Conservation (phyloP, 2,329 filamentous ascomycete genomes). For the Metarhizium humberi region DNA sequence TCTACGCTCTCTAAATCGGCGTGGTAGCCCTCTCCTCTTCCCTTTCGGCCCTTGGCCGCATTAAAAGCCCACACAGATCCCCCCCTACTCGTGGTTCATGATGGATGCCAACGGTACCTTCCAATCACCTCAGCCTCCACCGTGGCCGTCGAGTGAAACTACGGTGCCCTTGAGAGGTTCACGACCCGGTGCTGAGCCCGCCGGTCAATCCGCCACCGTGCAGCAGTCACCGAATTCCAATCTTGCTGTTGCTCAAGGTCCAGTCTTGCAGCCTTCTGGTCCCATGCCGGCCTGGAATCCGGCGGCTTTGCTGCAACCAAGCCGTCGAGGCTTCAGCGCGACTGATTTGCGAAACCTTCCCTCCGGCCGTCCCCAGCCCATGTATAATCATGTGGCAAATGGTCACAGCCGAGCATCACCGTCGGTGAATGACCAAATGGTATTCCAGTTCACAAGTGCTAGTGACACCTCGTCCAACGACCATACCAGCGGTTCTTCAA, state of each 20-base stretch:
- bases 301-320: constrained; percentile 29
- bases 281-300: constrained; percentile 30
- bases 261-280: constrained; percentile 16
- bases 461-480: constrained; percentile 23
- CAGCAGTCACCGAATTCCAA: constrained; percentile 2
- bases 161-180: constrained; percentile 5
- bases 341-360: constrained; percentile 17
- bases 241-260: constrained; percentile 14
- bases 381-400: background rate
- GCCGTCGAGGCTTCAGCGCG: constrained; percentile 19
- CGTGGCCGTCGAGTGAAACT: constrained; percentile 8
- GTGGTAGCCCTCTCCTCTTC: constrained; percentile 2
- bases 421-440: constrained; percentile 17
- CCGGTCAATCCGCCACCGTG: background rate
- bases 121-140: constrained; percentile 1
- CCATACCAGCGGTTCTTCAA: constrained; percentile 24
- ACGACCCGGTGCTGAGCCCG: constrained; percentile 1
- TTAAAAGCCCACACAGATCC: background rate
- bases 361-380: constrained; percentile 12
- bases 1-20: background rate
- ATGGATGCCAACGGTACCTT: constrained; percentile 10
- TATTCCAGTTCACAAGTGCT: constrained; percentile 34
- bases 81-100: background rate
- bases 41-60: background rate
- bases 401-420: constrained; percentile 10